Evolutionary conservation across 2,329 filamentous ascomycete species (phyloP).

Genomic region (Parafenestella ontariensis): DNA sequence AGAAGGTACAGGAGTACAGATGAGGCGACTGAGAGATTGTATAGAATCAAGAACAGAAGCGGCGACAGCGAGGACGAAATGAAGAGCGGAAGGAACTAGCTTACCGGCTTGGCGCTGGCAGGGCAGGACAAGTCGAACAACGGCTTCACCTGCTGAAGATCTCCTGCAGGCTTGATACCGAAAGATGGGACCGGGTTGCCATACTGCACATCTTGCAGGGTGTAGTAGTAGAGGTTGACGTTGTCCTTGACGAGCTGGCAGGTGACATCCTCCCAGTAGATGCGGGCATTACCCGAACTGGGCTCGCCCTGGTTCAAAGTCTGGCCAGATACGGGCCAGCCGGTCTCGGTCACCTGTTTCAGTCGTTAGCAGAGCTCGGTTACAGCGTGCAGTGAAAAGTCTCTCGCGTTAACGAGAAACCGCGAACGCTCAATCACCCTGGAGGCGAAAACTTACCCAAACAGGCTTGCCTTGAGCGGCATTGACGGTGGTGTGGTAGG

Average conservation of each 20-base stretch:
- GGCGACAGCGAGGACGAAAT: conserved; percentile 26
- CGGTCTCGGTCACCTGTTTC: conserved; percentile 76
- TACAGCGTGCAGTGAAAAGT: neutral
- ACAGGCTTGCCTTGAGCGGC: conserved; percentile 72
- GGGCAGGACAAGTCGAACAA: conserved; percentile 48
- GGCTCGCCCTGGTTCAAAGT: conserved; percentile 67
- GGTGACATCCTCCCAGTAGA: conserved; percentile 81
- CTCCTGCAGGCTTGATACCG: conserved; percentile 66
- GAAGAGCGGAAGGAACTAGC: conserved; percentile 25
- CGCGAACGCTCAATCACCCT: neutral
- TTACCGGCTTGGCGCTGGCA: conserved; percentile 35
- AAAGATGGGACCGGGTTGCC: conserved; percentile 72
- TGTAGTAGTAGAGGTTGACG: conserved; percentile 73
- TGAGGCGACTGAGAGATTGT: conserved; percentile 25
- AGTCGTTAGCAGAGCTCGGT: neutral
- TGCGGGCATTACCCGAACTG: conserved; percentile 71
- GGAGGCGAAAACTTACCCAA: conserved; percentile 59
- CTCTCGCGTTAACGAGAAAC: neutral
- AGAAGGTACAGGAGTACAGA: conserved; percentile 22
- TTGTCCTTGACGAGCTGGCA: conserved; percentile 70
- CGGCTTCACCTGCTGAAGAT: conserved; percentile 38
- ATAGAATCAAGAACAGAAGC: conserved; percentile 26
- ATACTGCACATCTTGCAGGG: conserved; percentile 70
- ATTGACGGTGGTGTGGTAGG: conserved; percentile 65
- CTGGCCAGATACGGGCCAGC: conserved; percentile 79